Evolutionary conservation across 495 filamentous ascomycete species (phyloP).

Genomic region (Polyplosphaeria fusca): DNA sequence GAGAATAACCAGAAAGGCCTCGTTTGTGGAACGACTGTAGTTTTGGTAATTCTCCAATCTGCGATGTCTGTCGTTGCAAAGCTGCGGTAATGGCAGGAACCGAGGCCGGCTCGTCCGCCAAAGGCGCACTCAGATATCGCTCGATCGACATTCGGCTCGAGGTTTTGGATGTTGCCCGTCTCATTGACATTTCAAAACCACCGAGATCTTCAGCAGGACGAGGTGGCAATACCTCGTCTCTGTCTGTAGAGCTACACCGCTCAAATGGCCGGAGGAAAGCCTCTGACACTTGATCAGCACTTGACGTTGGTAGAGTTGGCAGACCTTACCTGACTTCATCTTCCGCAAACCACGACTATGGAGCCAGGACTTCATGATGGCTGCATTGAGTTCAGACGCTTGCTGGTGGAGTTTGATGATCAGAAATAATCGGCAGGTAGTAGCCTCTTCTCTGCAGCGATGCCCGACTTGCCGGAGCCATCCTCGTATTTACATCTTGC

Average conservation of each 20-base stretch:
- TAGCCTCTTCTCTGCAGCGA: background rate
- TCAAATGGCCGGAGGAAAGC: background rate
- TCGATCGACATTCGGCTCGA: constrained; percentile 27
- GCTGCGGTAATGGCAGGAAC: constrained; percentile 28
- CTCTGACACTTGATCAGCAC: constrained; percentile 1
- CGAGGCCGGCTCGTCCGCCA: constrained; percentile 26
- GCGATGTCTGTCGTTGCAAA: background rate
- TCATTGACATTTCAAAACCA: too few species aligned
- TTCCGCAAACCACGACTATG: constrained; percentile 19
- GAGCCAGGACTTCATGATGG: constrained; percentile 23
- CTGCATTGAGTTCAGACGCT: too few species aligned
- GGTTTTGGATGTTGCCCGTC: constrained; percentile 20
- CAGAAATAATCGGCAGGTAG: background rate
- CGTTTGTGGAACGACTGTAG: background rate
- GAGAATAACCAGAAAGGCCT: background rate
- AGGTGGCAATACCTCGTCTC: background rate
- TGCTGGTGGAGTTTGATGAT: too few species aligned
- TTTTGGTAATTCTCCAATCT: background rate
- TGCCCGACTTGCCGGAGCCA: background rate
- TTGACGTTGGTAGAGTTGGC: too few species aligned
- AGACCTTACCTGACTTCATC: constrained; percentile 9
- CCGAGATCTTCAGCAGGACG: too few species aligned
- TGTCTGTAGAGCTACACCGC: constrained; percentile 3
- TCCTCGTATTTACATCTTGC: constrained; percentile 21
- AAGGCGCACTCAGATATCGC: constrained; percentile 23